Percentiles rank a stretch among this genome's conserved stretches.
Conservation (phyloP, 1,284 basidiomycete species). For the Fistulinella staudtii region DNA sequence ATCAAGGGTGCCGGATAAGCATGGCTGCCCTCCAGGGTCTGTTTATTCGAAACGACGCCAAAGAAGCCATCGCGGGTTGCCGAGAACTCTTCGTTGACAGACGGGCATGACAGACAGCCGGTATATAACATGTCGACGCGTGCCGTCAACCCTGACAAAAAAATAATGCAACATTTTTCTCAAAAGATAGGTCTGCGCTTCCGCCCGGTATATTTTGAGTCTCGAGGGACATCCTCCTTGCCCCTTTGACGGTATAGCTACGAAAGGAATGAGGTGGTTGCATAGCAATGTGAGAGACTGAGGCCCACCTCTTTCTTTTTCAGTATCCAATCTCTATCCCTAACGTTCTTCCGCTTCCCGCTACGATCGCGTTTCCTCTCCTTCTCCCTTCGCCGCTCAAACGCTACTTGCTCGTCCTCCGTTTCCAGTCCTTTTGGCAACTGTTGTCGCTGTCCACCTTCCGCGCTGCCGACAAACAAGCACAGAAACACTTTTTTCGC, state of each 20-base stretch:
- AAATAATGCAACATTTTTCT: conserved; percentile 22
- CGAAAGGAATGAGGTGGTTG: conserved; percentile 6
- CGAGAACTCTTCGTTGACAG: conserved; percentile 47
- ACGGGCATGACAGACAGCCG: conserved; percentile 25
- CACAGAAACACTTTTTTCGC: conserved; percentile 91
- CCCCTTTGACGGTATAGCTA: conserved; percentile 79
- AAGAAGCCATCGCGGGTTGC: conserved; percentile 57
- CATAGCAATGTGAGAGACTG: not conserved
- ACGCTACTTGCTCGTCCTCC: conserved; percentile 54
- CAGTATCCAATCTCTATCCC: conserved; percentile 77
- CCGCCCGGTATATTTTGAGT: conserved; percentile 80
- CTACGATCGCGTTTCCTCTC: conserved; percentile 50
- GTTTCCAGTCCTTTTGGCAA: conserved; percentile 73
- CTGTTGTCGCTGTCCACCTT: conserved; percentile 49
- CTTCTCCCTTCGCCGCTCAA: conserved; percentile 67
- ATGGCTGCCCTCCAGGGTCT: conserved; percentile 94
- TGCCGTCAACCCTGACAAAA: not conserved
- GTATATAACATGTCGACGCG: conserved; percentile 8
- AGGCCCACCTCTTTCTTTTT: conserved; percentile 76
- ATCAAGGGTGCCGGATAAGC: conserved; percentile 62
- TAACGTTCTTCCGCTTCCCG: conserved; percentile 62
- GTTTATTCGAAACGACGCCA: conserved; percentile 76
- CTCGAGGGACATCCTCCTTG: conserved; percentile 73
- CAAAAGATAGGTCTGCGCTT: conserved; percentile 68
- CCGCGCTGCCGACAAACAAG: conserved; percentile 79